Percentiles rank a stretch among this genome's conserved stretches.
Conservation (phyloP, 371 early-diverging fungal species). For the Syncephalastrum sp. region DNA sequence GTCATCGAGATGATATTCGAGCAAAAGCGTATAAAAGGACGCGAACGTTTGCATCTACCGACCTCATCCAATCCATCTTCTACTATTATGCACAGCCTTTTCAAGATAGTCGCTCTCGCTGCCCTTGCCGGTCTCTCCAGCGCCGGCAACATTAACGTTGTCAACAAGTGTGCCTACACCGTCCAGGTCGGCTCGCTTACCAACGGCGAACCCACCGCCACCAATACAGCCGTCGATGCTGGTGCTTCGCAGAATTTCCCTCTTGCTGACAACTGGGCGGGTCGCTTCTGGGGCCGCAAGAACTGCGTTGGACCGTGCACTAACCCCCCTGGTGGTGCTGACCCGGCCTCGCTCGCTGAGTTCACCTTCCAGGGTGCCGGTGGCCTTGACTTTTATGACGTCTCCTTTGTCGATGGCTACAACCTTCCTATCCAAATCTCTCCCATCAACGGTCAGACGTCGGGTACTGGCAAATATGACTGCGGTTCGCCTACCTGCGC, state of each 20-base stretch:
- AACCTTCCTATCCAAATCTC: slow-evolving; percentile 35
- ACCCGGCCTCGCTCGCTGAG: slow-evolving; percentile 39
- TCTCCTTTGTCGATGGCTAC: slow-evolving; percentile 46
- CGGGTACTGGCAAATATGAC: slow-evolving; percentile 15
- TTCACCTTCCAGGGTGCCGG: slow-evolving; percentile 26
- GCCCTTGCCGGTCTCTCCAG: slow-evolving; percentile 14
- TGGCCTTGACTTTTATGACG: slow-evolving; percentile 32
- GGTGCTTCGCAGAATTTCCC: slow-evolving; percentile 16
- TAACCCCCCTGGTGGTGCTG: slow-evolving; percentile 20
- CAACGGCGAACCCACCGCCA: slow-evolving; percentile 17
- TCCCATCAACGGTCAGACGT: slow-evolving; percentile 20
- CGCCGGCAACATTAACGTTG: slow-evolving; percentile 15
- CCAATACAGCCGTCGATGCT: slow-evolving; percentile 12
- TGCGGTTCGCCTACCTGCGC: slow-evolving; percentile 33
- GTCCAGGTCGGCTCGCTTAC: slow-evolving; percentile 34
- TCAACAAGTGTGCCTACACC: slow-evolving; percentile 29
- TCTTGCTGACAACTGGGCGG: slow-evolving; percentile 29
- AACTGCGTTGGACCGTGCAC: slow-evolving; percentile 16
- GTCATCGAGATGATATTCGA: too few species aligned
- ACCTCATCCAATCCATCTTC: too few species aligned
- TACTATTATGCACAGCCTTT: too few species aligned
- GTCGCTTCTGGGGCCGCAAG: slow-evolving; percentile 39
- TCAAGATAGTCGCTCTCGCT: slow-evolving; percentile 1
- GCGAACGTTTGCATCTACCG: too few species aligned
- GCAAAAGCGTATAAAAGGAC: too few species aligned